Conservation (phyloP, 208 protist species). For the Acanthamoeba royreba region DNA sequence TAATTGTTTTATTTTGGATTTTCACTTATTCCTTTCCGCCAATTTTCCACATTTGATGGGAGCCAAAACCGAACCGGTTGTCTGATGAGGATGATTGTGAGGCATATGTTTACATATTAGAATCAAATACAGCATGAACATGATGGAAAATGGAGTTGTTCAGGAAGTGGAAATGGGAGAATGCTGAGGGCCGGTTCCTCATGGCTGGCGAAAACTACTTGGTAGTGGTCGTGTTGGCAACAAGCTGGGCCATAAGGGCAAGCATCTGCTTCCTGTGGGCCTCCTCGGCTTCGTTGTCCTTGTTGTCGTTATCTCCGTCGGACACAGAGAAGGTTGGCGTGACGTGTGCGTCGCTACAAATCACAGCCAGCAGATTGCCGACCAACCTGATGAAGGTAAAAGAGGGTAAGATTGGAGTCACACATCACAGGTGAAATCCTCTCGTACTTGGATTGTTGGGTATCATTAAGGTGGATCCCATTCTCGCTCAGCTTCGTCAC, state of each 20-base stretch:
- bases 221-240: background rate
- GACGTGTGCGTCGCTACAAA: background rate
- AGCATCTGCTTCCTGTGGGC: background rate
- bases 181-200: background rate
- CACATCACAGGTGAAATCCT: background rate
- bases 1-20: too few relatives aligned
- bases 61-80: too few relatives aligned
- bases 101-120: too few relatives aligned
- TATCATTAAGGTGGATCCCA: background rate
- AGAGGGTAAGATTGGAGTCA: background rate
- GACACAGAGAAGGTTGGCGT: background rate
- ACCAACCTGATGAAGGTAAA: background rate
- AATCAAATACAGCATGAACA: too few relatives aligned
- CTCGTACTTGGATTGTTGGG: background rate
- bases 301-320: background rate
- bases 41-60: too few relatives aligned
- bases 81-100: too few relatives aligned
- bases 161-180: too few relatives aligned
- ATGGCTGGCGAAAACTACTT: background rate
- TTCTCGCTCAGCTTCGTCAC: background rate
- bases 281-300: background rate
- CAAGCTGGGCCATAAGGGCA: background rate
- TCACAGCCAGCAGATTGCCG: background rate
- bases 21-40: too few relatives aligned
- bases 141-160: too few relatives aligned